Evolutionary conservation across 371 early-diverging fungal species (phyloP).

Genomic region (Rhizomucor pusillus): DNA sequence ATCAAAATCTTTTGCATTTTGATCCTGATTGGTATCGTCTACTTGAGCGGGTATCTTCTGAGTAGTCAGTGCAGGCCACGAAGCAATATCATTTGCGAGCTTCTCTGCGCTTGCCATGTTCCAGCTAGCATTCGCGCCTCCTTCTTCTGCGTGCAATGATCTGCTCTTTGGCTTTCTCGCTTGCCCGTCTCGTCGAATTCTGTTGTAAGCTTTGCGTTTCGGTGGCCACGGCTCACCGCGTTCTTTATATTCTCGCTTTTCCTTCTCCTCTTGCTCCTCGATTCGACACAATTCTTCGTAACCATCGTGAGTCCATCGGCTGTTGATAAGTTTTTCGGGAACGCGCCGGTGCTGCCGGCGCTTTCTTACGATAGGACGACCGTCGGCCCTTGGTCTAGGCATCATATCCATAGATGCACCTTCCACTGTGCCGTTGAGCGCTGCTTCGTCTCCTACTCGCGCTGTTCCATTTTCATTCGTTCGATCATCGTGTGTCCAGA

Average conservation of each 20-base stretch:
- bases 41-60: too few species aligned
- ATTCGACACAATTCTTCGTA: conserved; percentile 34
- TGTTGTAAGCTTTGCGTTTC: not conserved
- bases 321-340: conserved; percentile 20
- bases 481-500: conserved; percentile 63
- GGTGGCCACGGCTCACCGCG: not conserved
- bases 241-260: conserved; percentile 18
- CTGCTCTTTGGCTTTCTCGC: not conserved
- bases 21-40: too few species aligned
- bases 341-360: conserved; percentile 1
- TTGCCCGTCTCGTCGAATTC: not conserved
- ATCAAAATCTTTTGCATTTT: too few species aligned
- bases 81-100: not conserved
- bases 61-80: not conserved
- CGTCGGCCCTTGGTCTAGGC: too few species aligned
- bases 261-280: conserved; percentile 33
- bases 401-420: not conserved
- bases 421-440: not conserved
- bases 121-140: not conserved
- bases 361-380: not conserved
- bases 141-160: not conserved
- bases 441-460: conserved; percentile 17
- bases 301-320: conserved; percentile 43
- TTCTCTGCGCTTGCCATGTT: not conserved
- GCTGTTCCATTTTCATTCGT: conserved; percentile 45